These are phyloP conservation scores for Penicillium antarcticum DNA, from an alignment of 495 filamentous ascomycete species.

Conservation along the genomic window DNA sequence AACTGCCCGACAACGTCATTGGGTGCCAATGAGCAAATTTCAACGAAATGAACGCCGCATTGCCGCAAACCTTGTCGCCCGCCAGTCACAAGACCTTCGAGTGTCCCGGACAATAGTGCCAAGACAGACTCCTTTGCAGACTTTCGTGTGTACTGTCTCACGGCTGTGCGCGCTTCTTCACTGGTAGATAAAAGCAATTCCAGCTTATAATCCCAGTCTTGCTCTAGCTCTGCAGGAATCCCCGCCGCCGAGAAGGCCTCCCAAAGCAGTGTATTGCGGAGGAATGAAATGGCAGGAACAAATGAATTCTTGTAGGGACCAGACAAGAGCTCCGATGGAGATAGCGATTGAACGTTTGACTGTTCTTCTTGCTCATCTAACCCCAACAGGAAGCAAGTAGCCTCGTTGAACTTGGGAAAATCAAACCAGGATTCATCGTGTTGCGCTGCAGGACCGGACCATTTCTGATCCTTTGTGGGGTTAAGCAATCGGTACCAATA, in stretches of 20 bases:
- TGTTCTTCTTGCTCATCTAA: conserved; percentile 18
- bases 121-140: conserved; percentile 29
- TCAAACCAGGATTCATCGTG: conserved; percentile 32
- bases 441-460: conserved; percentile 8
- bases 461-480: conserved; percentile 35
- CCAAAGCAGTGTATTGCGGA: conserved; percentile 69
- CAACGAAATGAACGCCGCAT: conserved; percentile 60
- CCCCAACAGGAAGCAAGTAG: conserved; percentile 31
- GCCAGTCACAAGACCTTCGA: conserved; percentile 56
- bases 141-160: conserved; percentile 50
- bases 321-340: conserved; percentile 25
- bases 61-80: conserved; percentile 46
- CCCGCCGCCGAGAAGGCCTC: conserved; percentile 58
- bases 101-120: conserved; percentile 50
- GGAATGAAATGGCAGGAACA: conserved; percentile 64
- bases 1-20: conserved; percentile 48
- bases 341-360: conserved; percentile 14
- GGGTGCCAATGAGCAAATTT: conserved; percentile 63
- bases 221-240: conserved; percentile 56
- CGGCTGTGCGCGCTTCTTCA: conserved; percentile 51
- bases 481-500: conserved; percentile 73
- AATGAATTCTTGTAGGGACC: conserved; percentile 38
- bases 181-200: conserved; percentile 66
- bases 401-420: conserved; percentile 45
- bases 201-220: conserved; percentile 82